These are phyloP conservation scores for Stachybotrys chlorohalonatus DNA, from an alignment of 2,329 filamentous ascomycete genomes.

Conservation along the genomic window DNA sequence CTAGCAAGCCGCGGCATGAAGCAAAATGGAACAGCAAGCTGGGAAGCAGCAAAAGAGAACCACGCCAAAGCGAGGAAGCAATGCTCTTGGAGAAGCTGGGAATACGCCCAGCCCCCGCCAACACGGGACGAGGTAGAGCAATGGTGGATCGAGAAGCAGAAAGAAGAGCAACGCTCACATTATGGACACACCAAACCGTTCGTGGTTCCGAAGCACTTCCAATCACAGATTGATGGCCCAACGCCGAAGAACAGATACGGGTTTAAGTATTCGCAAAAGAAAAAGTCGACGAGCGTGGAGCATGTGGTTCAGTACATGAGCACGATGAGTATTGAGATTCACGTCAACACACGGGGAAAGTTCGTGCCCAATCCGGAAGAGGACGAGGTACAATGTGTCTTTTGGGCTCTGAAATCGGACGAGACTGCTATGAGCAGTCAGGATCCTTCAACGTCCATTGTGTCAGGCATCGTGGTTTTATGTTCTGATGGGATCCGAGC, in stretches of 20 bases:
- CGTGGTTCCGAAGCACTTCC: conserved; percentile 21
- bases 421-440: conserved; percentile 45
- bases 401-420: conserved; percentile 81
- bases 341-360: conserved; percentile 76
- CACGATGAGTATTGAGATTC: conserved; percentile 86
- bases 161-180: not conserved
- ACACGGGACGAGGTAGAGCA: conserved; percentile 55
- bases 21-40: conserved; percentile 36
- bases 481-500: conserved; percentile 52
- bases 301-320: conserved; percentile 93
- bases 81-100: conserved; percentile 61
- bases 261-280: conserved; percentile 77
- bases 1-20: conserved; percentile 47
- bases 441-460: conserved; percentile 36
- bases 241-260: conserved; percentile 76
- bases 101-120: conserved; percentile 64
- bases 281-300: conserved; percentile 64
- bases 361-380: conserved; percentile 83
- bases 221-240: conserved; percentile 83
- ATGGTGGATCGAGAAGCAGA: conserved; percentile 49
- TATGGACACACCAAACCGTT: not conserved
- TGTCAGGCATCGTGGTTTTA: conserved; percentile 65
- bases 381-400: conserved; percentile 79
- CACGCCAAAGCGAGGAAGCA: conserved; percentile 37
- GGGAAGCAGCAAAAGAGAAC: conserved; percentile 35